These are phyloP conservation scores for Rhypophila decipiens DNA, from an alignment of 495 filamentous ascomycete species.

Conservation along the genomic window DNA sequence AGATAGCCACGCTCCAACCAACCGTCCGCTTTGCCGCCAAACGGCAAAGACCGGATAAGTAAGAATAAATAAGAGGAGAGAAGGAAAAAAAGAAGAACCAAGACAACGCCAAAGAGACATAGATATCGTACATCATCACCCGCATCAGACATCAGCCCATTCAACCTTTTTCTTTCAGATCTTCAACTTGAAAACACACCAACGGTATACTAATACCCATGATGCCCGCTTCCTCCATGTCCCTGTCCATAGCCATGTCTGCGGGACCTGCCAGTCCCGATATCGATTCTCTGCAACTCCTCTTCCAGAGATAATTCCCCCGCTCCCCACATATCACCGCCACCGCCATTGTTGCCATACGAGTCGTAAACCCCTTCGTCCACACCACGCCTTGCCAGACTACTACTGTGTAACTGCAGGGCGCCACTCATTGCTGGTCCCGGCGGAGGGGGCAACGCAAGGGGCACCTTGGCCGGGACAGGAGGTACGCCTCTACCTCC, in stretches of 20 bases:
- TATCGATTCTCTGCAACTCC: slow-evolving; percentile 78
- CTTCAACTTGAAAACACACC: too few relatives aligned
- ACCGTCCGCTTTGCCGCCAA: too few relatives aligned
- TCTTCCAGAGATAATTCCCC: slow-evolving; percentile 58
- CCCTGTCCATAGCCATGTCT: slow-evolving; percentile 5
- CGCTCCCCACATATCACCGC: slow-evolving; percentile 24
- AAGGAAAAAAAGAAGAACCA: too few relatives aligned
- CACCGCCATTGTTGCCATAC: slow-evolving; percentile 17
- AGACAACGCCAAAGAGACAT: too few relatives aligned
- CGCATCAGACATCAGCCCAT: too few relatives aligned
- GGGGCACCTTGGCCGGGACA: slow-evolving; percentile 70
- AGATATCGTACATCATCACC: too few relatives aligned
- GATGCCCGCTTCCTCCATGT: too few relatives aligned
- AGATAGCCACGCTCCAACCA: too few relatives aligned
- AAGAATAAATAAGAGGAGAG: too few relatives aligned
- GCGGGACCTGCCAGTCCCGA: slow-evolving; percentile 51
- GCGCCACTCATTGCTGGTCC: slow-evolving; percentile 37
- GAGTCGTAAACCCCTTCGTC: slow-evolving; percentile 9
- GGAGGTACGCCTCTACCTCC: slow-evolving; percentile 25
- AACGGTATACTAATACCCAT: too few relatives aligned
- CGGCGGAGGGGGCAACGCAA: slow-evolving; percentile 27
- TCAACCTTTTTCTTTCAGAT: too few relatives aligned
- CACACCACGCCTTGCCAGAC: slow-evolving; percentile 15
- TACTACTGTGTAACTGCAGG: slow-evolving; percentile 28
- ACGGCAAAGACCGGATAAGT: too few relatives aligned